Evolutionary conservation across 2,329 filamentous ascomycete genomes (phyloP), one percentile per base, ranked within the genome.

Genomic region (Fusarium graminum): DNA sequence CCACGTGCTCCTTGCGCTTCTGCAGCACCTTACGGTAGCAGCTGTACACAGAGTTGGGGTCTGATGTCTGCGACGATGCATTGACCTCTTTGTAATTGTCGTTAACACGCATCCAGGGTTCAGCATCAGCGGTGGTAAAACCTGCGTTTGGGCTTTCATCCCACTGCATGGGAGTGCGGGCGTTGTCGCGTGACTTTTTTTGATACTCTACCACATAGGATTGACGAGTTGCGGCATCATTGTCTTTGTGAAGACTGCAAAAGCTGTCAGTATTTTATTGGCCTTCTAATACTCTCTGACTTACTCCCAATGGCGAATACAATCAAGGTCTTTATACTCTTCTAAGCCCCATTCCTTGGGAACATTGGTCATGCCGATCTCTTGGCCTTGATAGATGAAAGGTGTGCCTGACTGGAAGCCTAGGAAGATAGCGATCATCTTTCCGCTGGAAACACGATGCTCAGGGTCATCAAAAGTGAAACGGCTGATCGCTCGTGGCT

Each of bases 151-250:
- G 72, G 2, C 77, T 79, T n/a, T 76, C 72, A 63, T 87, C 82
- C 90, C 91, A 93, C 72, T 92, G 90, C 76, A 93, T 88, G 0
- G 90, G 90, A 1, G 88, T 88, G 43, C 91, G 83, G 9, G 86
- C 87, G 74, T 93, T 91, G 75, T 93, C 91, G 22, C 90, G 78
- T 9, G 84, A 87, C 73, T 88, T 87, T 65, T 82, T 80, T 61
- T 86, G 83, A 70, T 88, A 81, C n/a, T 85, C 80, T 9, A 67
- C 64, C 60, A 63, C 80, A 69, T 75, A 75, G 19, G 76, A 72
- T 10, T 75, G 71, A 32, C 80, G 75, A 30, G 77, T 77, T 49
- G 79, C 74, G 51, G 75, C 77, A 69, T 82, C 77, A 19, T 75
- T 74, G 59, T 79, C 75, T 58, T 79, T 79, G 71, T 76, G 70